Evolutionary conservation across 2,329 filamentous ascomycete genomes (phyloP), one percentile per base, ranked within the genome.

Genomic region (Ascochyta lentis): DNA sequence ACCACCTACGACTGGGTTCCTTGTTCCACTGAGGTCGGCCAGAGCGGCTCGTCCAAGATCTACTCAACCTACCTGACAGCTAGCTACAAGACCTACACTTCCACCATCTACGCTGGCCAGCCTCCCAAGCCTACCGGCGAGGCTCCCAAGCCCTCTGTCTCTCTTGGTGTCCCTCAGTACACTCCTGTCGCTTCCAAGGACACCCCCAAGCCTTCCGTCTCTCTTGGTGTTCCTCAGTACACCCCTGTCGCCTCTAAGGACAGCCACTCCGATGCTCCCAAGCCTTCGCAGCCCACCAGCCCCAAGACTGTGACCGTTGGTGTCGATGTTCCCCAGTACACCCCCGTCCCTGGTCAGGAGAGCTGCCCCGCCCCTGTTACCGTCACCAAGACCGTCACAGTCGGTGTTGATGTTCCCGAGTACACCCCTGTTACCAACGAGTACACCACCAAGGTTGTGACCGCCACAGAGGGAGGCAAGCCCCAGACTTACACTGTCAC

Each of bases 51-150:
- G 16, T 64, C 65, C 5, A 69, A 64, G 33, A 67, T 68, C 64
- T 77, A 76, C 68, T 74, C 70, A 3, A 77, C 76, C 49, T 78
- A 73, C 66, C 61, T 78, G n/a, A 76, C 73, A 5, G 50, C 70
- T 5, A 66, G 65, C n/a, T 72, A 68, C 63, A 65, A 64, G 52
- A 66, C 72, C 1, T 67, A 69, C 44, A 66, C 67, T 22, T 71
- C 70, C 37, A 66, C 66, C 27, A 72, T 71, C 39, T 60, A 65
- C 42, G 60, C 60, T 37, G 61, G 57, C 40, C 51, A 47, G 35
- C 45, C 63, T 24, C 58, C 65, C 12, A 54, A 56, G 56, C 54
- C 61, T 44, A 65, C 58, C 6, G 49, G 41, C 9, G 48, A 49
- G n/a, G 49, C 56, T 33, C 54, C 59, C 37, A 43, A 56, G 41